Conservation (phyloP, 805 yeast genomes). For the Metschnikowia santaceciliae region DNA sequence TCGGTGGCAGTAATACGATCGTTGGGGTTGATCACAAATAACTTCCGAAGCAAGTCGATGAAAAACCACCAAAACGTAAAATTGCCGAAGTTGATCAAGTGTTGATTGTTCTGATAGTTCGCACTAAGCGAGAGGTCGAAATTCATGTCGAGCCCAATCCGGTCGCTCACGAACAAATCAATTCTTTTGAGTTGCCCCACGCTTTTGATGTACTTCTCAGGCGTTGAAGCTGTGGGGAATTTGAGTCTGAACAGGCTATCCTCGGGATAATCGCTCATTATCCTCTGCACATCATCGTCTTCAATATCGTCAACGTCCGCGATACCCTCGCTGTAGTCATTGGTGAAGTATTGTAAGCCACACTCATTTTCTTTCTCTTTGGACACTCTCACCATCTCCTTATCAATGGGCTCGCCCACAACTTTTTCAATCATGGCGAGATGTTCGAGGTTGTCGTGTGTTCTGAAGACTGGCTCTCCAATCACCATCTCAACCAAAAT, state of each 20-base stretch:
- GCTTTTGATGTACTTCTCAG: conserved; percentile 34
- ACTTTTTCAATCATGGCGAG: conserved; percentile 91
- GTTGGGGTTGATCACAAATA: conserved; percentile 37
- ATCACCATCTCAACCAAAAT: conserved; percentile 85
- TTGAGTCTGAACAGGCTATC: conserved; percentile 26
- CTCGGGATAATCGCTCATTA: conserved; percentile 13
- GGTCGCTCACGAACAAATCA: conserved; percentile 41
- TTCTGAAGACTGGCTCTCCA: conserved; percentile 92
- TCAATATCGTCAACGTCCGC: conserved; percentile 25
- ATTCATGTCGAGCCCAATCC: conserved; percentile 38
- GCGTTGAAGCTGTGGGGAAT: conserved; percentile 39
- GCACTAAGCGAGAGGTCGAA: conserved; percentile 36
- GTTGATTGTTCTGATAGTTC: conserved; percentile 36
- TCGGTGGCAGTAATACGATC: conserved; percentile 39
- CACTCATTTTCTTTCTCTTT: conserved; percentile 38
- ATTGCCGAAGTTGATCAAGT: conserved; percentile 50
- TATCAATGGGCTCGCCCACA: conserved; percentile 51
- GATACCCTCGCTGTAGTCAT: conserved; percentile 12
- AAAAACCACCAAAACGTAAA: conserved; percentile 84
- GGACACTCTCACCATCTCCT: conserved; percentile 32
- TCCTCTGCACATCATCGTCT: conserved; percentile 17
- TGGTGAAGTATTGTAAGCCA: conserved; percentile 37
- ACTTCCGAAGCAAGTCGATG: conserved; percentile 37
- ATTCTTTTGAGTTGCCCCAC: conserved; percentile 41
- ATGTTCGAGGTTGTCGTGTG: conserved; percentile 93